Evolutionary conservation across 805 yeast genomes (phyloP).

Genomic region (Cyberlindnera mrakii): DNA sequence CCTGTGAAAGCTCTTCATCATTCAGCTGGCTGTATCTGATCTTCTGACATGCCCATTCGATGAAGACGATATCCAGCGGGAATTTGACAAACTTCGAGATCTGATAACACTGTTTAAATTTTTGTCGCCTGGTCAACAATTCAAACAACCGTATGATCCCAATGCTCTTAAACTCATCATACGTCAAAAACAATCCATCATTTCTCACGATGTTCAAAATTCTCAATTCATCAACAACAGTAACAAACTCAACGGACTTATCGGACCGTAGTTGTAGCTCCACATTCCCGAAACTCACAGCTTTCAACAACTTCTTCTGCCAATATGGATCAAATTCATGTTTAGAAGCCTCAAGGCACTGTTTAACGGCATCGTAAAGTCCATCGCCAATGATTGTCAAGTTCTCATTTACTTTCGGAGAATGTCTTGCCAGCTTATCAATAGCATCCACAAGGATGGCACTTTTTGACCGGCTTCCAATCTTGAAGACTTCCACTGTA

Average conservation of each 20-base stretch:
- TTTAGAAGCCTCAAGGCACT: conserved; percentile 67
- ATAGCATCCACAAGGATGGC: conserved; percentile 79
- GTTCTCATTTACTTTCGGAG: conserved; percentile 80
- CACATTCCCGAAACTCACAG: conserved; percentile 84
- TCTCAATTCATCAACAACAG: conserved; percentile 54
- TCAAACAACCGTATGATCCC: conserved; percentile 54
- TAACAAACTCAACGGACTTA: conserved; percentile 48
- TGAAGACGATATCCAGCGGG: conserved; percentile 49
- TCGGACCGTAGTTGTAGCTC: conserved; percentile 19
- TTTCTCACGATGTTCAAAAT: conserved; percentile 66
- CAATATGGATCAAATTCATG: conserved; percentile 71
- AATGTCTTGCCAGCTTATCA: conserved; percentile 54
- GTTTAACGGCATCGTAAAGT: conserved; percentile 55
- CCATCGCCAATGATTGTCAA: conserved; percentile 48
- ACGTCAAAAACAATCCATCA: conserved; percentile 63
- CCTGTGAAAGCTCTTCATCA: conserved; percentile 53
- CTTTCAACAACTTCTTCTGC: conserved; percentile 76
- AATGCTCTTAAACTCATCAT: conserved; percentile 40
- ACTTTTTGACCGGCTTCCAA: conserved; percentile 81
- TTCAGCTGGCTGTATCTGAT: conserved; percentile 46
- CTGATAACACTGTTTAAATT: conserved; percentile 58
- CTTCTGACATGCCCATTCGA: conserved; percentile 77
- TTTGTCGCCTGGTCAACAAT: conserved; percentile 51
- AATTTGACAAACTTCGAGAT: conserved; percentile 45
- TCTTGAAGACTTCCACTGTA: conserved; percentile 59